A percentile compares a stretch with the other conserved stretches of the same genome.
Conservation (phyloP, 2,329 filamentous ascomycete genomes). For the Diplodia corticola region DNA sequence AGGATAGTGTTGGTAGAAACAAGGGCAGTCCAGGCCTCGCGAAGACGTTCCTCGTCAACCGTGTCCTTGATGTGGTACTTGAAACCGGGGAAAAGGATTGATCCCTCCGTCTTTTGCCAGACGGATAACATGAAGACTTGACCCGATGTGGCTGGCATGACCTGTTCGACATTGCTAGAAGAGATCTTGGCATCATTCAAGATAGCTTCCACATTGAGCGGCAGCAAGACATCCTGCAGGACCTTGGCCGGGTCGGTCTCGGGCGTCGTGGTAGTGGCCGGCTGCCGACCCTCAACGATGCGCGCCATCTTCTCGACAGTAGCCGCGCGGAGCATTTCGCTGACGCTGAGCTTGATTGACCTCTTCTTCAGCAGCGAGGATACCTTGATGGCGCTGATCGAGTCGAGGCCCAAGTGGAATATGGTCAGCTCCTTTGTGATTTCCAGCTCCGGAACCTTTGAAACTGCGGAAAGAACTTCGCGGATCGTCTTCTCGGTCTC, state of each 20-base stretch:
- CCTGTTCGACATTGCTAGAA: conserved; percentile 50
- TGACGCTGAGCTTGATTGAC: conserved; percentile 64
- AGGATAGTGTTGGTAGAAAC: conserved; percentile 62
- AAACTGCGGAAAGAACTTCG: conserved; percentile 55
- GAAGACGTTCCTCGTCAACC: conserved; percentile 46
- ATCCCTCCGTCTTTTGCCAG: conserved; percentile 68
- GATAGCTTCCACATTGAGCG: conserved; percentile 43
- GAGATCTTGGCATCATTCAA: conserved; percentile 46
- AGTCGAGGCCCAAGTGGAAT: conserved; percentile 86
- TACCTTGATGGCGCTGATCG: conserved; percentile 87
- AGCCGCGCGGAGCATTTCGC: conserved; percentile 67
- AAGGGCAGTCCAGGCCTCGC: conserved; percentile 63
- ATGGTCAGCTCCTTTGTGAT: conserved; percentile 66
- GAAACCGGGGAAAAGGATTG: conserved; percentile 74
- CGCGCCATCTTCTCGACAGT: conserved; percentile 66
- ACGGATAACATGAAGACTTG: conserved; percentile 78
- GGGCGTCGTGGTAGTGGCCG: background rate
- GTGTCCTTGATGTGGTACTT: conserved; percentile 54
- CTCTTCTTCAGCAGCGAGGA: conserved; percentile 67
- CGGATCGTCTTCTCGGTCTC: conserved; percentile 44
- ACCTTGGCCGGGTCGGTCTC: background rate
- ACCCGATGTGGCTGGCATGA: conserved; percentile 72
- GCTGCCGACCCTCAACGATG: conserved; percentile 30
- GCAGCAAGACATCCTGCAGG: conserved; percentile 32
- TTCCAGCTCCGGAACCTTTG: conserved; percentile 57